Percentiles rank a stretch among this genome's conserved stretches.
These are phyloP conservation scores for Debaryomyces sp. DNA, from an alignment of 1,139 yeast genomes.

Conservation along the genomic window DNA sequence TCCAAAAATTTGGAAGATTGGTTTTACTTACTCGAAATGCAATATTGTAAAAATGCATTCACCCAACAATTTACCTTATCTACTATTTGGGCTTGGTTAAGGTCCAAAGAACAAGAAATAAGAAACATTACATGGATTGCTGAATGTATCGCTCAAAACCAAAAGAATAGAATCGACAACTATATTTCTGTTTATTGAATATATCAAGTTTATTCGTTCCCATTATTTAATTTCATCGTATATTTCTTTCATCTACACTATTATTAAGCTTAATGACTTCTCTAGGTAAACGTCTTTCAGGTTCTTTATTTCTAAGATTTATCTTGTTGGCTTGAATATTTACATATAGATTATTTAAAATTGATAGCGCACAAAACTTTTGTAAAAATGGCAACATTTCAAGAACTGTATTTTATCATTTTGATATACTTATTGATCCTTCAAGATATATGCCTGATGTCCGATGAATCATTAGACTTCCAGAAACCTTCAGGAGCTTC, in stretches of 20 bases:
- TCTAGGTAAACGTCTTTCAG: neutral
- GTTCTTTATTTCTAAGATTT: neutral
- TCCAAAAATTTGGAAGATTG: conserved; percentile 81
- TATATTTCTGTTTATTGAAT: conserved; percentile 69
- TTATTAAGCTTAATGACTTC: neutral
- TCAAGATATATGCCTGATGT: neutral
- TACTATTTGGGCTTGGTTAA: conserved; percentile 95
- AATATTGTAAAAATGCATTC: conserved; percentile 86
- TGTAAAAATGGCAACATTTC: neutral
- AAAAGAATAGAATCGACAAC: conserved; percentile 77
- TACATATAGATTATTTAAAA: neutral
- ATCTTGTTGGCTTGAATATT: neutral
- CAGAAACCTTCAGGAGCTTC: neutral
- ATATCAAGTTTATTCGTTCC: neutral
- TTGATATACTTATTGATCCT: neutral
- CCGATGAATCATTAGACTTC: neutral
- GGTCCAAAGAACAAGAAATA: conserved; percentile 94
- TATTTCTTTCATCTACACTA: conserved; percentile 2
- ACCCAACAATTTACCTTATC: conserved; percentile 94
- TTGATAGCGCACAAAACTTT: neutral
- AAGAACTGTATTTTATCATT: neutral
- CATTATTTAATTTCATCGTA: neutral
- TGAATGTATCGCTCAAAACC: conserved; percentile 92
- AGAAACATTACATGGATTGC: conserved; percentile 98
- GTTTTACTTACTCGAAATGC: conserved; percentile 91